phyloP scores from a whole-genome alignment of 768 basidiomycete genomes.

The Terana coerulea region DNA sequence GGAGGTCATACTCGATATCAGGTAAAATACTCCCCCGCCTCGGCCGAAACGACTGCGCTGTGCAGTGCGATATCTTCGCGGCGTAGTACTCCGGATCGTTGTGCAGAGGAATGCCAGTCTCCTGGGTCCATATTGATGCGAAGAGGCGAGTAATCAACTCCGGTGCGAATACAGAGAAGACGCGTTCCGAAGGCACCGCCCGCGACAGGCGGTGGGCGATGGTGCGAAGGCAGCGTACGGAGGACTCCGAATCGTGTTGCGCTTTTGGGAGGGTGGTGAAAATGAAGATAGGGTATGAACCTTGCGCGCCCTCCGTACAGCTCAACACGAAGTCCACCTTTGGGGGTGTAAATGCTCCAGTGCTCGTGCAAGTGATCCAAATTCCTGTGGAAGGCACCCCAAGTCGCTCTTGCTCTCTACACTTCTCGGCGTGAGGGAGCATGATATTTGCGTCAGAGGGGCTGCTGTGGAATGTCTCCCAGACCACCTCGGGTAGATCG shows the following conservation, averaged over 20 bases:
- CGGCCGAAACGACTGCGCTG: conserved; percentile 31
- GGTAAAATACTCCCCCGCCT: conserved; percentile 4
- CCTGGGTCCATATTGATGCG: conserved; percentile 41
- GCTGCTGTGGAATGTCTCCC: conserved; percentile 33
- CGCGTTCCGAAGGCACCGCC: conserved; percentile 34
- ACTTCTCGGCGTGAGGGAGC: conserved; percentile 35
- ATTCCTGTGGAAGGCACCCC: conserved; percentile 6
- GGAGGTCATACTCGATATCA: conserved; percentile 32
- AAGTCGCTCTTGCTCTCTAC: conserved; percentile 8
- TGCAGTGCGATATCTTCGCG: conserved; percentile 56
- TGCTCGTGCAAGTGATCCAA: conserved; percentile 30
- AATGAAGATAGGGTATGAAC: conserved; percentile 65
- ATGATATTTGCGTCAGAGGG: conserved; percentile 40
- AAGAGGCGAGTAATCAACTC: conserved; percentile 45
- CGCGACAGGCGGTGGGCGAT: conserved; percentile 39
- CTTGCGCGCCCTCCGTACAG: conserved; percentile 52
- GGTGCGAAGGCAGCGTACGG: conserved; percentile 36
- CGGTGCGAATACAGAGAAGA: conserved; percentile 66
- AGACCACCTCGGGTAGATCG: conserved; percentile 35
- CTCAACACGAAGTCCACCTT: conserved; percentile 52
- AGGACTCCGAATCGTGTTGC: conserved; percentile 32
- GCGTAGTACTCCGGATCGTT: conserved; percentile 52
- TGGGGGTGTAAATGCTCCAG: neutral
- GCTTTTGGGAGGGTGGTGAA: conserved; percentile 27
- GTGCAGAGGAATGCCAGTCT: conserved; percentile 38